A percentile compares a stretch with the other conserved stretches of the same genome.
These are phyloP conservation scores for Penicillium sp. DNA, from an alignment of 2,329 filamentous ascomycete genomes.

Conservation along the genomic window DNA sequence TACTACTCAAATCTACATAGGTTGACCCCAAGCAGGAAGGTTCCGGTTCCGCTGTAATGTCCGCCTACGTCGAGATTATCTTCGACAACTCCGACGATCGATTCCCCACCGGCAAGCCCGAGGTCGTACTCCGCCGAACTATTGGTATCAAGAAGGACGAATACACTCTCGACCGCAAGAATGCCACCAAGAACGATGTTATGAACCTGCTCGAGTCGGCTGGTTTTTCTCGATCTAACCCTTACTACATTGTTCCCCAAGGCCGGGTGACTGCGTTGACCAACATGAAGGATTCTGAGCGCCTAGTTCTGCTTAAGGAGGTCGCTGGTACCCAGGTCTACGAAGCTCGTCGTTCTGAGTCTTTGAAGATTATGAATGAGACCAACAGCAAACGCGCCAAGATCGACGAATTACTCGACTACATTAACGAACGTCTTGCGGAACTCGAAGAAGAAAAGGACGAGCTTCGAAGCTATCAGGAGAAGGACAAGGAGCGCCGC, in stretches of 20 bases:
- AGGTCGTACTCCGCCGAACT: constrained; percentile 81
- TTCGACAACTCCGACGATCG: constrained; percentile 96
- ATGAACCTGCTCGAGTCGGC: constrained; percentile 92
- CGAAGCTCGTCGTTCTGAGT: constrained; percentile 81
- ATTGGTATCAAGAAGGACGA: constrained; percentile 98
- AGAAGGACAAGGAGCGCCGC: constrained; percentile 82
- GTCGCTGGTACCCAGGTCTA: constrained; percentile 98
- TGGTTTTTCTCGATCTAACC: constrained; percentile 92
- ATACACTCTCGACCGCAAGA: constrained; percentile 94
- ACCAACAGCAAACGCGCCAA: constrained; percentile 90
- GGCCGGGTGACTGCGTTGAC: constrained; percentile 90
- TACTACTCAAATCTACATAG: background rate
- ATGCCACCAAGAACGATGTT: constrained; percentile 86
- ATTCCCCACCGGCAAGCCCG: constrained; percentile 84
- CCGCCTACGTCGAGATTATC: constrained; percentile 97
- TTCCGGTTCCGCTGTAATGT: constrained; percentile 94
- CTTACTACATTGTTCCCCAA: constrained; percentile 98
- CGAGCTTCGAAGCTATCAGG: constrained; percentile 84
- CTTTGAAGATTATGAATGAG: constrained; percentile 91
- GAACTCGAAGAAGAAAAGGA: constrained; percentile 97
- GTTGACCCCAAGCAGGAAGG: constrained; percentile 56
- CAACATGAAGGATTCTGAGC: constrained; percentile 95
- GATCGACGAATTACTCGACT: constrained; percentile 83
- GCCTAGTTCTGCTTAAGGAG: constrained; percentile 83
- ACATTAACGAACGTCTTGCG: constrained; percentile 78